These are phyloP conservation scores for Psilocybe cyanescens DNA, from an alignment of 768 basidiomycete species.

Conservation along the genomic window DNA sequence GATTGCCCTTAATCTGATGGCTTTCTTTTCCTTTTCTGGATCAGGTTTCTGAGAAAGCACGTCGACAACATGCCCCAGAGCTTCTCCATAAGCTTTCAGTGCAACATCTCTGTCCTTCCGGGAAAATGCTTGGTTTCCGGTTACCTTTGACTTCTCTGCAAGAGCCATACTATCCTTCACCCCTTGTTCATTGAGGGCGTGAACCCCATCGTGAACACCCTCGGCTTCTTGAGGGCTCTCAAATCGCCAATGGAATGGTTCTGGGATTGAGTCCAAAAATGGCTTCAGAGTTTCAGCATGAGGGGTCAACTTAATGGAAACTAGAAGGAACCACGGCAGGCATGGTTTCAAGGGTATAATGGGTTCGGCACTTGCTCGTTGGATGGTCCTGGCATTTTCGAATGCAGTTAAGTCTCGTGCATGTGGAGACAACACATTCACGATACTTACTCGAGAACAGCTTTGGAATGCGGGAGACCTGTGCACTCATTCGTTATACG, in stretches of 20 bases:
- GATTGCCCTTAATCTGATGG: conserved; percentile 29
- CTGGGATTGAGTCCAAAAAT: conserved; percentile 42
- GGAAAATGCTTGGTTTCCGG: conserved; percentile 28
- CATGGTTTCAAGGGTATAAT: conserved; percentile 29
- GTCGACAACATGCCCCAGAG: conserved; percentile 28
- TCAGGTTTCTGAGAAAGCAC: conserved; percentile 29
- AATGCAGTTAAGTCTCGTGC: background rate
- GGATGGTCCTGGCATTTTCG: conserved; percentile 24
- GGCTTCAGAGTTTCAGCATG: conserved; percentile 31
- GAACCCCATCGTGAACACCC: conserved; percentile 30
- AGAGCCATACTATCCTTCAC: conserved; percentile 22
- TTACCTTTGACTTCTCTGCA: conserved; percentile 29
- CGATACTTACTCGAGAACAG: conserved; percentile 29
- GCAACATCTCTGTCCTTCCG: conserved; percentile 30
- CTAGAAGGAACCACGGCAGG: conserved; percentile 31
- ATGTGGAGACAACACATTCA: background rate
- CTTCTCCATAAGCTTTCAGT: conserved; percentile 32
- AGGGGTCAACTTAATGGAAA: conserved; percentile 32
- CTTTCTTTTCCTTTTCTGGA: conserved; percentile 25
- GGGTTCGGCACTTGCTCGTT: conserved; percentile 34
- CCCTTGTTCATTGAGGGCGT: conserved; percentile 29
- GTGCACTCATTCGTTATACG: conserved; percentile 24
- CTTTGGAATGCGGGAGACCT: conserved; percentile 32
- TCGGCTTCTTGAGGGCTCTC: conserved; percentile 36
- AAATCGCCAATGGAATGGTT: conserved; percentile 37